These are phyloP conservation scores for Tulasnella sp. DNA, from an alignment of 768 basidiomycete genomes.

Conservation along the genomic window DNA sequence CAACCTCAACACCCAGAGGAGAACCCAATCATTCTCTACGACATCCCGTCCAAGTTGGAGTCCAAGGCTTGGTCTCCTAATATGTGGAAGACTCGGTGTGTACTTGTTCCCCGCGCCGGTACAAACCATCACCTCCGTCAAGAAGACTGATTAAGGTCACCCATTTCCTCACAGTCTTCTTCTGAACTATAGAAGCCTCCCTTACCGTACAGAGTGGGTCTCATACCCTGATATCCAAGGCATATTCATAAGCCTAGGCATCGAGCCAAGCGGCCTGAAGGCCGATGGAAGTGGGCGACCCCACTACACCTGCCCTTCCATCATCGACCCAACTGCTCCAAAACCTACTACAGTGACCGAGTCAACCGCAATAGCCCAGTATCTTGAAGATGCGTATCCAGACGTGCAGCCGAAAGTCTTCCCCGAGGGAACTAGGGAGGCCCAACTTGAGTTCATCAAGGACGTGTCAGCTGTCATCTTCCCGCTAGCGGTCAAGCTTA, in stretches of 20 bases:
- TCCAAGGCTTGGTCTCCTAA: conserved; percentile 19
- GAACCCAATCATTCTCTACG: conserved; percentile 33
- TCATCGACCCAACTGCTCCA: conserved; percentile 48
- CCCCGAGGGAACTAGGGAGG: conserved; percentile 68
- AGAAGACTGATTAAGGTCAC: too few species aligned
- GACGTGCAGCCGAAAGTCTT: conserved; percentile 57
- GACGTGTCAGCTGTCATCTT: too few species aligned
- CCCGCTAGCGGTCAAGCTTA: conserved; percentile 45
- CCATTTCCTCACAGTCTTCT: conserved; percentile 10
- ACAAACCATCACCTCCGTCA: too few species aligned
- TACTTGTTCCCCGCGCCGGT: too few species aligned
- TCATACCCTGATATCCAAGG: conserved; percentile 38
- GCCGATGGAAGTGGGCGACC: conserved; percentile 3
- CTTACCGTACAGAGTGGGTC: conserved; percentile 36
- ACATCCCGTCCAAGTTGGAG: conserved; percentile 30
- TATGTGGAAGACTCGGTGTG: conserved; percentile 32
- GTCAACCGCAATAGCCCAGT: conserved; percentile 66
- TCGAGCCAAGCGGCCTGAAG: conserved; percentile 26
- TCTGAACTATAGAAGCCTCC: conserved; percentile 26
- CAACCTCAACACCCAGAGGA: background rate
- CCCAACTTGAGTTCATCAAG: conserved; percentile 74
- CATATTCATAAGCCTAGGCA: conserved; percentile 36
- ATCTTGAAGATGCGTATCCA: conserved; percentile 69
- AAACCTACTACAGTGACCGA: conserved; percentile 50
- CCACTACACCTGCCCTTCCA: conserved; percentile 71